Percentiles rank a stretch among this genome's conserved stretches.
Conservation (phyloP, 179 eudicot genomes). For the Pouteria campechiana region DNA sequence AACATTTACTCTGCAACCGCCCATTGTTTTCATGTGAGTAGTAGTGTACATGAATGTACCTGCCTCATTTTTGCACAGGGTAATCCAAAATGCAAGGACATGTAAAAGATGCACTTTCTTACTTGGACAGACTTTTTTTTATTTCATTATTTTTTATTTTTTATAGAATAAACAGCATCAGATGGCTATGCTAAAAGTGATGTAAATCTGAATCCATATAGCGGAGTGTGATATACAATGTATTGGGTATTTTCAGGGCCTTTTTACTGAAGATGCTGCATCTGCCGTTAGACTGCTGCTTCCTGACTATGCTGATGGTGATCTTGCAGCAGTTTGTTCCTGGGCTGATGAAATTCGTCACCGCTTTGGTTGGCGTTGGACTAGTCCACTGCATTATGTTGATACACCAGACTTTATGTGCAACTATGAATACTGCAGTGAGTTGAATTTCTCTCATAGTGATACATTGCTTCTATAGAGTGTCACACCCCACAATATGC, state of each 20-base stretch:
- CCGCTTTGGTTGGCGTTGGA: conserved; percentile 58
- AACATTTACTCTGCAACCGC: too few species aligned
- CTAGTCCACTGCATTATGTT: conserved; percentile 65
- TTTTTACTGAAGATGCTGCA: conserved; percentile 58
- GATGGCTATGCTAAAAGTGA: background rate
- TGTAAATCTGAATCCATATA: too few species aligned
- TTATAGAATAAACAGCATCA: too few species aligned
- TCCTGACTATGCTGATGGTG: conserved; percentile 71
- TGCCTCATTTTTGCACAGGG: too few species aligned
- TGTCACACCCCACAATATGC: too few species aligned
- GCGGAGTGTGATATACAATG: background rate
- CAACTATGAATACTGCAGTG: conserved; percentile 71
- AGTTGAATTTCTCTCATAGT: conserved; percentile 14
- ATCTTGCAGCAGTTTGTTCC: conserved; percentile 75
- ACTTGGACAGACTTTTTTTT: too few species aligned
- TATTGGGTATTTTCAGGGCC: conserved; percentile 34
- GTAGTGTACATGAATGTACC: too few species aligned
- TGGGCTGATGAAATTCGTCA: conserved; percentile 75
- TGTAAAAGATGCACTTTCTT: too few species aligned
- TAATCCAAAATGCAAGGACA: too few species aligned
- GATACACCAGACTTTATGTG: conserved; percentile 98
- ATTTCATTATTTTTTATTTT: too few species aligned
- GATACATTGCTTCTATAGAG: too few species aligned
- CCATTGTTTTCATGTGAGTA: too few species aligned
- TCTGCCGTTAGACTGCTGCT: conserved; percentile 67